Base-by-base conservation (phyloP, 345 rosid species). In the Gossypium rotundifolium region DNA sequence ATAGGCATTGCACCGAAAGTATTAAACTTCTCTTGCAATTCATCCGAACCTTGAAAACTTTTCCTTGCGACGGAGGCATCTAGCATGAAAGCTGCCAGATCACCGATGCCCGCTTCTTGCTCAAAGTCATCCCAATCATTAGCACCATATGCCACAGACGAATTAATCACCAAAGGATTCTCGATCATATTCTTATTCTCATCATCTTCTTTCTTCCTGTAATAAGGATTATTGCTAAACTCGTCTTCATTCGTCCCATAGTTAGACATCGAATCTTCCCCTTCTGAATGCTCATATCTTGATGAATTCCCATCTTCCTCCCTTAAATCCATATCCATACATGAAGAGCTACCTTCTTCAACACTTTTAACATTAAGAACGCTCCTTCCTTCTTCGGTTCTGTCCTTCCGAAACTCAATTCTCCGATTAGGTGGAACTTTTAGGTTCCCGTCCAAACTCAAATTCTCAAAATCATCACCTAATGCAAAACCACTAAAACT, bases 61-160 rank as follows among this genome's bases (percentile, higher is more conserved):
- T 65, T 38, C n/a, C 73, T 65, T 65, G 79, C 45, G 45, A 66
- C 18, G 22, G 80, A 65, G 74, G 63, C 68, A n/a, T 72, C 79
- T 38, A 85, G 79, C 55, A 72, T 72, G 72, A 86, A 68, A 8
- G 84, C 79, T 79, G 81, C 78, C 65, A 75, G 80, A 79, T 46
- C 62, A 71, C 64, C 72, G 61, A 79, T 83, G 13, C 83, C 84
- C 1, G 85, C 84, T 86, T 90, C 88, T 81, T 72, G 89, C 83
- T 88, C 94, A 83, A 88, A 95, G 76, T 88, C 97, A 82, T 91
- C 90, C 95, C 97, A 93, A 78, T 95, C 99, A 72, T 82, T 85
- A 11, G 84, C 84, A 82, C 98, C 99, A 82, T 87, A 95, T n/a
- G 97, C 98, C 62, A 89, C 89, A 20, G 92, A 85, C 0, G 98